phyloP scores from a whole-genome alignment of 345 rosid species.

The Limnanthes douglasii region DNA sequence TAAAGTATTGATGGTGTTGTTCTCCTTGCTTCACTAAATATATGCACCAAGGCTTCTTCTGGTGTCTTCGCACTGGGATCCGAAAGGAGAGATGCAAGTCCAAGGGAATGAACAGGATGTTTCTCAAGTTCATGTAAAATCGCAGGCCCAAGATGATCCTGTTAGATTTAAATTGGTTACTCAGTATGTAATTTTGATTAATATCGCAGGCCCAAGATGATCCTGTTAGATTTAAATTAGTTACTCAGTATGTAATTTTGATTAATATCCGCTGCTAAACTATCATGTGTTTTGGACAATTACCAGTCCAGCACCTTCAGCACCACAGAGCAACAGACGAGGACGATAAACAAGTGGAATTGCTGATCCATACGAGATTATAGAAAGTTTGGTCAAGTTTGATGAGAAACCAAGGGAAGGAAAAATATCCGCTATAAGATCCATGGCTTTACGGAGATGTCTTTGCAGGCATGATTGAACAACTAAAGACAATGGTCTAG shows the following conservation, averaged over 20 bases:
- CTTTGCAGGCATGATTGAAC: slow-evolving; percentile 85
- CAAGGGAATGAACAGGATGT: slow-evolving; percentile 92
- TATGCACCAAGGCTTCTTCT: slow-evolving; percentile 96
- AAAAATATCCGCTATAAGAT: slow-evolving; percentile 51
- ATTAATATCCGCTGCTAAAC: no score
- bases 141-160: slow-evolving; percentile 99
- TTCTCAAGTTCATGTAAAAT: slow-evolving; percentile 92
- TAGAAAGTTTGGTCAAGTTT: slow-evolving; percentile 72
- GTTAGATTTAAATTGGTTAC: no score
- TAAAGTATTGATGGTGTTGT: slow-evolving; percentile 89
- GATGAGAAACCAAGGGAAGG: slow-evolving; percentile 57
- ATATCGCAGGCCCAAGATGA: slow-evolving; percentile 97
- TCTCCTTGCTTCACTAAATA: slow-evolving; percentile 98
- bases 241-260: no score
- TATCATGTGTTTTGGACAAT: slow-evolving; percentile 15
- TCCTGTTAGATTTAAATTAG: no score
- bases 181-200: no score
- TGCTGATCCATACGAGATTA: slow-evolving; percentile 89
- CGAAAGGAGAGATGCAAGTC: slow-evolving; percentile 94
- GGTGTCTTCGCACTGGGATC: slow-evolving; percentile 99
- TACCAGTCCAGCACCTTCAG: slow-evolving; percentile 96
- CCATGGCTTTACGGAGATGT: slow-evolving; percentile 72
- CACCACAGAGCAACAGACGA: slow-evolving; percentile 72
- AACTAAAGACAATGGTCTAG: slow-evolving; percentile 87
- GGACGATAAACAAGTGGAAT: slow-evolving; percentile 96